A percentile compares a stretch with the other conserved stretches of the same genome.
phyloP scores from a whole-genome alignment of 1,284 basidiomycete species.

The Sanghuangporus baumii region DNA sequence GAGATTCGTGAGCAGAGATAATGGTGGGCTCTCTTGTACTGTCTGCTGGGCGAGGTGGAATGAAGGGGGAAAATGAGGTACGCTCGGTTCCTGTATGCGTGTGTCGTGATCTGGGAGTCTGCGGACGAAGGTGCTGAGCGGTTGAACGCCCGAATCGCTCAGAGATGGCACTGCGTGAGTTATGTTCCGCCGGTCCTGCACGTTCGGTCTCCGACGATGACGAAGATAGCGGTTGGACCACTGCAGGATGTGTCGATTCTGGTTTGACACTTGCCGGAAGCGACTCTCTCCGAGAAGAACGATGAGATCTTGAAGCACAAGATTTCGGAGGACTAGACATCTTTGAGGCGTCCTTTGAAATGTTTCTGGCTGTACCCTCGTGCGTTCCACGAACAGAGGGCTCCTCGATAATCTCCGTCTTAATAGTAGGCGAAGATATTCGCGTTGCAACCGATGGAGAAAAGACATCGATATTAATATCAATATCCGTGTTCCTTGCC shows the following conservation, averaged over 20 bases:
- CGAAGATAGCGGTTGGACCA: not conserved
- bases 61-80: not conserved
- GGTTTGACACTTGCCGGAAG: not conserved
- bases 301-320: not conserved
- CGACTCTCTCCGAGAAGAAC: not conserved
- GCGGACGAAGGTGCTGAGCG: not conserved
- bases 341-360: not conserved
- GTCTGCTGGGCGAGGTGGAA: not conserved
- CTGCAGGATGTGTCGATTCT: not conserved
- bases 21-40: not conserved
- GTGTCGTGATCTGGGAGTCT: not conserved
- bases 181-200: not conserved
- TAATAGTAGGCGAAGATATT: conserved; percentile 10
- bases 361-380: not conserved
- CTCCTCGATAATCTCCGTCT: not conserved
- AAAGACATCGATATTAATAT: conserved; percentile 7
- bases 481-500: not conserved
- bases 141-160: not conserved
- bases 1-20: not conserved
- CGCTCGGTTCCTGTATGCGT: not conserved
- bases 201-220: not conserved
- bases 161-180: not conserved
- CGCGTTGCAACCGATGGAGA: not conserved
- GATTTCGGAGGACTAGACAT: not conserved
- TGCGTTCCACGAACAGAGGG: not conserved